Evolutionary conservation across 1,139 yeast genomes (phyloP).

Genomic region (Debaryomyces sp.): DNA sequence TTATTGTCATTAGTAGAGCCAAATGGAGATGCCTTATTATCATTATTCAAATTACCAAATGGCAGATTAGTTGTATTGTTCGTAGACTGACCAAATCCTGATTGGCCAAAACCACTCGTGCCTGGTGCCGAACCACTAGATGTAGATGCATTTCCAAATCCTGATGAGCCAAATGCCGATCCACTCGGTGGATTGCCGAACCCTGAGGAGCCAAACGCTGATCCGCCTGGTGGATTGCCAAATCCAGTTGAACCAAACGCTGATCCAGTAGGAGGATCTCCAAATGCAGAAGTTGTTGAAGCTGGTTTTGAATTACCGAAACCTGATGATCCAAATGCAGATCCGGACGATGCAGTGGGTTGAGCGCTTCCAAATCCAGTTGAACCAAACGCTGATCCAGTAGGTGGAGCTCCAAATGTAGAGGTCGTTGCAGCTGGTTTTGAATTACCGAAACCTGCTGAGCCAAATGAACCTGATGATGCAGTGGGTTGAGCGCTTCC

Average conservation of each 20-base stretch:
- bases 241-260: conserved; percentile 12
- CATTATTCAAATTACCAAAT: conserved; percentile 6
- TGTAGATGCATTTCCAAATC: conserved; percentile 11
- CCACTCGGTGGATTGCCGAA: conserved; percentile 14
- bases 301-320: conserved; percentile 11
- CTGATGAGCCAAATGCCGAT: conserved; percentile 8
- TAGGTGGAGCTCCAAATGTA: not conserved
- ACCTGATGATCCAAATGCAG: conserved; percentile 10
- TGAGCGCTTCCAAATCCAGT: conserved; percentile 8
- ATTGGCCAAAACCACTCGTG: conserved; percentile 8
- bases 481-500: conserved; percentile 10
- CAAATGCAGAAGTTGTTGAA: conserved; percentile 6
- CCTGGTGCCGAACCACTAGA: conserved; percentile 5
- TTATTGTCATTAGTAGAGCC: conserved; percentile 6
- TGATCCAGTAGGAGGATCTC: conserved; percentile 1
- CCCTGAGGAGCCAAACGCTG: conserved; percentile 9
- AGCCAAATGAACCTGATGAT: conserved; percentile 3
- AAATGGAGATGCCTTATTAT: conserved; percentile 5
- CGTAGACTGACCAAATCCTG: conserved; percentile 12
- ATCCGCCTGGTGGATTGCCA: conserved; percentile 8
- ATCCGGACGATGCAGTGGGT: conserved; percentile 2
- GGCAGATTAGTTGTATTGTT: conserved; percentile 11
- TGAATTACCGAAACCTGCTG: conserved; percentile 10
- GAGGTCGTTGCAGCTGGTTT: not conserved
- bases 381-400: conserved; percentile 7